Evolutionary conservation across 23 red algal genomes (phyloP).

Genomic region (Gracilaria domingensis): DNA sequence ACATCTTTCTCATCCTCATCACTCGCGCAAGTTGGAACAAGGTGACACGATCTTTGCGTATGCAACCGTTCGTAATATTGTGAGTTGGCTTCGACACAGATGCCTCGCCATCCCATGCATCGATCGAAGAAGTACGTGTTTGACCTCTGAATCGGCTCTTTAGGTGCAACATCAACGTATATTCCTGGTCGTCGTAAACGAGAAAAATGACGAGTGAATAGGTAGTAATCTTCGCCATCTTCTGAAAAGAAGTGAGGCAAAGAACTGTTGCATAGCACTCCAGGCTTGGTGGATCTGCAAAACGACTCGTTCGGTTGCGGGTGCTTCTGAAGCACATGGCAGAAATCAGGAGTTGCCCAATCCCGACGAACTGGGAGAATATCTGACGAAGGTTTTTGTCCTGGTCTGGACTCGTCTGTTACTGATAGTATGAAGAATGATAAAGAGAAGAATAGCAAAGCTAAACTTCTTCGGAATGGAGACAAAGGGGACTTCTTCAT

Average conservation of each 20-base stretch:
- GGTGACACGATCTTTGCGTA: slow-evolving; percentile 33
- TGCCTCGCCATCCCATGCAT: slow-evolving; percentile 59
- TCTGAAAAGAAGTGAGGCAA: slow-evolving; percentile 51
- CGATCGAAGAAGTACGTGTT: slow-evolving; percentile 66
- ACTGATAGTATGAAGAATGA: background rate
- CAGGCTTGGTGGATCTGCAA: background rate
- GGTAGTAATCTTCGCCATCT: slow-evolving; percentile 57
- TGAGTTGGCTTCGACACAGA: slow-evolving; percentile 70
- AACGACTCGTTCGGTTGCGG: background rate
- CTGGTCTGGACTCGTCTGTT: background rate
- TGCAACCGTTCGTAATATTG: slow-evolving; percentile 40
- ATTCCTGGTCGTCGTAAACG: slow-evolving; percentile 36
- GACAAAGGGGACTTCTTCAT: background rate
- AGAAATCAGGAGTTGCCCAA: slow-evolving; percentile 9
- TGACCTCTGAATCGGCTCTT: slow-evolving; percentile 44
- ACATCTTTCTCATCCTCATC: slow-evolving; percentile 35
- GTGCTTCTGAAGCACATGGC: background rate
- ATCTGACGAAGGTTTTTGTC: background rate
- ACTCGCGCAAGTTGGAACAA: slow-evolving; percentile 58
- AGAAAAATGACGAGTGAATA: slow-evolving; percentile 62
- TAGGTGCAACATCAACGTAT: slow-evolving; percentile 67
- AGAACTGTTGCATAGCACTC: slow-evolving; percentile 15
- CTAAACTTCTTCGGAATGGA: background rate
- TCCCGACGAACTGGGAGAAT: slow-evolving; percentile 7
- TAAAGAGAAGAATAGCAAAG: background rate